Base-by-base conservation (phyloP, 1,139 yeast species). In the Diutina scorzettiae region DNA sequence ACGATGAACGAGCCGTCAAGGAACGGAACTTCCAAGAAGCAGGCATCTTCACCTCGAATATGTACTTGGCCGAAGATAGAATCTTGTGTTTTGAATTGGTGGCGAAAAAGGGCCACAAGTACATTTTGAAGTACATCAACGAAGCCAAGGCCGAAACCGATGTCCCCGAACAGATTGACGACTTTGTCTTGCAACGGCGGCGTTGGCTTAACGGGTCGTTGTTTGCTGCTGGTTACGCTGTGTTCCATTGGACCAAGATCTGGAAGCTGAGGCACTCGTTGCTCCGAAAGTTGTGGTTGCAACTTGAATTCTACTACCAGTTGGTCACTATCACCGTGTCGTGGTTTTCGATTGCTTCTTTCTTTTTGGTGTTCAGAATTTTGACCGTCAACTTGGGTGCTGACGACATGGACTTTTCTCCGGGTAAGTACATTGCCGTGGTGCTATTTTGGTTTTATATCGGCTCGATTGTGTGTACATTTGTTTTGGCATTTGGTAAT, bases 201-300 rank as follows among this genome's bases (percentile, higher is more conserved):
- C 69, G 94, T 59, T 83, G 94, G 94, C 69, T 83, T 45, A 83
- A 83, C 57, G 94, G 94, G 20, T 81, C 93, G 3, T 76, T 83
- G 55, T 83, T 83, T 58, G 93, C 94, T 1, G 89, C 89, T 2
- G 68, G 81, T 40, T 83, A 83, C 56, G 76, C 91, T 1, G 72
- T 80, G 42, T 73, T 77, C 50, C 91, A 82, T 54, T 77, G 81
- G 67, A 76, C 78, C 45, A 69, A 74, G 45, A 72, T 83, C 41
- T 83, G 89, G 87, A 62, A 71, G 41, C 74, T 86, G 1, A 64
- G 74, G 43, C 94, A 83, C 57, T 71, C 81, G 3, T 55, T 82
- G 36, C 47, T 68, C 6, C 66, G 93, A 40, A 80, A 80, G 53
- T 52, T 81, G 41, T 63, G 77, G 51, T 63, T 83, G 42, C 86